phyloP scores from a whole-genome alignment of 2,329 filamentous ascomycete species.

The Epichloe sibirici region DNA sequence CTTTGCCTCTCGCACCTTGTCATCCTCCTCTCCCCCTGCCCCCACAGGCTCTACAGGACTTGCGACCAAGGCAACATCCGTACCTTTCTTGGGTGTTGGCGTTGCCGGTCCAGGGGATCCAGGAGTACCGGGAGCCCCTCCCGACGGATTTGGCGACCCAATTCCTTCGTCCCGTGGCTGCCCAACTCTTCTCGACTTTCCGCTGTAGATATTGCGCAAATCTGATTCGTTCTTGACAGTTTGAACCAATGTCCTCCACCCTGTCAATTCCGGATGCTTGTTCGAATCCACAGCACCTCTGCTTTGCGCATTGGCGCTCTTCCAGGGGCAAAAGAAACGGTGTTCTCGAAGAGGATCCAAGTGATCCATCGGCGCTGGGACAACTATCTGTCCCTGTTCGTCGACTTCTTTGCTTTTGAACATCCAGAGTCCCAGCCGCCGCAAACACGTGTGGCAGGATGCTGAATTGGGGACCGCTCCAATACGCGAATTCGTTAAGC shows the following conservation, averaged over 20 bases:
- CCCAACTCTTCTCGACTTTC: constrained; percentile 16
- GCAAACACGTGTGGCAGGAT: constrained; percentile 74
- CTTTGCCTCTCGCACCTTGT: constrained; percentile 38
- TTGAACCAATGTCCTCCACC: constrained; percentile 42
- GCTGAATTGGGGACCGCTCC: constrained; percentile 58
- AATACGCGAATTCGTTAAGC: constrained; percentile 40
- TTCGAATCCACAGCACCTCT: constrained; percentile 19
- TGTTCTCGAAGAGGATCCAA: constrained; percentile 63
- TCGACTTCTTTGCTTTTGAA: constrained; percentile 66
- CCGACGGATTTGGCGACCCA: background rate
- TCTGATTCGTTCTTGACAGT: constrained; percentile 47
- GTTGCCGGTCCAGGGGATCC: constrained; percentile 10
- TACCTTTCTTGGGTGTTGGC: constrained; percentile 1
- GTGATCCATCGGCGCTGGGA: constrained; percentile 49
- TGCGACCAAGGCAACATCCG: constrained; percentile 4
- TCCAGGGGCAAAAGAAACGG: constrained; percentile 76
- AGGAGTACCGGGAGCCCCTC: background rate
- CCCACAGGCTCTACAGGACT: constrained; percentile 5
- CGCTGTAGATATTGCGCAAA: constrained; percentile 28
- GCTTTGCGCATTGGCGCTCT: constrained; percentile 50
- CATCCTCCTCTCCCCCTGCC: constrained; percentile 26
- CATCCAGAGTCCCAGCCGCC: constrained; percentile 86
- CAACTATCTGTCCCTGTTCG: constrained; percentile 37
- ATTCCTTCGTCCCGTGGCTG: background rate
- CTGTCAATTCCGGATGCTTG: constrained; percentile 28